Evolutionary conservation across 768 basidiomycete species (phyloP), one percentile per base, ranked within the genome.

Genomic region (Agaricus bisporus): DNA sequence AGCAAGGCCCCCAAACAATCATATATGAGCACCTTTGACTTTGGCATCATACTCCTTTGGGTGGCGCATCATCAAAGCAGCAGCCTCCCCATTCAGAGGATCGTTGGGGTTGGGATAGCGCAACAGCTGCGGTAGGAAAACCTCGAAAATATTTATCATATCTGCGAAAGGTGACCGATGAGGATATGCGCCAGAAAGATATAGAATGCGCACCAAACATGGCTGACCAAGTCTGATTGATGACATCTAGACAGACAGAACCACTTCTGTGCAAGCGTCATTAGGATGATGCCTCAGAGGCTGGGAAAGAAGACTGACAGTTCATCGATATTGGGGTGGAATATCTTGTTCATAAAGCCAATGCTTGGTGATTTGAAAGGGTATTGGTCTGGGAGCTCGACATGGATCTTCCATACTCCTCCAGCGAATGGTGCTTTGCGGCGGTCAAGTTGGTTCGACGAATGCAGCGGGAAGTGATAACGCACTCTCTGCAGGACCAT

Each of bases 321-420:
- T 70, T 99, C 97, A 71, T 99, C 97, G 64, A 99, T 99, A 66
- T 99, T 99, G 17, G 97, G 97, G 63, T 98, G 97, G 67, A 97
- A 98, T 68, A 99, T 98, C 87, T 98, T 98, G 81, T 99, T 99
- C 92, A 97, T 95, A 72, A 99, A 99, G 1, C 97, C 97, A 60
- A 99, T 99, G 66, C 91, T 94, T 5, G 97, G 97, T 26, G 92
- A 95, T 71, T 98, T 98, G 83, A 88, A 99, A 2, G 97, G 97
- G 66, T 98, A 99, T 69, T 97, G 93, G 59, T 98, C 93, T 20
- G 95, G 97, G 18, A 99, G 79, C 67, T 99, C 97, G 55, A 99
- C 97, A 64, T 99, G 97, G 56, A 99, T 95, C 80, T 95, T 97
- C 97, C 97, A 99, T 51, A 94, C 88, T 36, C 97, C 97, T 38